Evolutionary conservation across 163 green algal species (phyloP).

Genomic region (Prototheca cutis): DNA sequence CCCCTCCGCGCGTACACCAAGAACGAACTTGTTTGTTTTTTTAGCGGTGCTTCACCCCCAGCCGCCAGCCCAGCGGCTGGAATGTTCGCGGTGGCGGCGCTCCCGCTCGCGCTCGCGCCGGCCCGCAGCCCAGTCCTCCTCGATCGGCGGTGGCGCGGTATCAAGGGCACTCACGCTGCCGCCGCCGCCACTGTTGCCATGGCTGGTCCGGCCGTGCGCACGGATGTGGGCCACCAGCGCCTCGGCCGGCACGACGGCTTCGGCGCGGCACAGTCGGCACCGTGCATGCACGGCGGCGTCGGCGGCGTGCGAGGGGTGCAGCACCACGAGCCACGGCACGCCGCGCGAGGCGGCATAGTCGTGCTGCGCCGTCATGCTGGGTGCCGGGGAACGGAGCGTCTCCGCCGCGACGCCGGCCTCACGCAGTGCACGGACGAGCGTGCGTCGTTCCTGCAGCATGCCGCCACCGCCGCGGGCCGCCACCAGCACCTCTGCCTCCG

Average conservation of each 20-base stretch:
- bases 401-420: conserved; percentile 57
- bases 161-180: no score
- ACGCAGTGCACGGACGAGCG: conserved; percentile 56
- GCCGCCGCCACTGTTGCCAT: background rate
- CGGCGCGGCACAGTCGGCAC: conserved; percentile 9
- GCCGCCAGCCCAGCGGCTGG: no score
- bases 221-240: conserved; percentile 13
- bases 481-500: conserved; percentile 60
- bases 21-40: no score
- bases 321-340: conserved; percentile 66
- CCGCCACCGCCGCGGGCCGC: conserved; percentile 48
- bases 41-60: no score
- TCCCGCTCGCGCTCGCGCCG: background rate
- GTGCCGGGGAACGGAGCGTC: conserved; percentile 45
- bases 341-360: conserved; percentile 54
- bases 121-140: background rate
- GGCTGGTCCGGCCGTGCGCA: background rate
- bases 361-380: conserved; percentile 71
- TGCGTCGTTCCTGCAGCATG: conserved; percentile 60
- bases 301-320: conserved; percentile 32
- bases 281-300: conserved; percentile 30
- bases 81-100: background rate
- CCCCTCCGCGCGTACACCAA: no score
- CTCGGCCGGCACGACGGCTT: conserved; percentile 19
- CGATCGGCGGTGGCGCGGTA: background rate